Conservation (phyloP, 306 rosid genomes). For the Quercus mongolica region DNA sequence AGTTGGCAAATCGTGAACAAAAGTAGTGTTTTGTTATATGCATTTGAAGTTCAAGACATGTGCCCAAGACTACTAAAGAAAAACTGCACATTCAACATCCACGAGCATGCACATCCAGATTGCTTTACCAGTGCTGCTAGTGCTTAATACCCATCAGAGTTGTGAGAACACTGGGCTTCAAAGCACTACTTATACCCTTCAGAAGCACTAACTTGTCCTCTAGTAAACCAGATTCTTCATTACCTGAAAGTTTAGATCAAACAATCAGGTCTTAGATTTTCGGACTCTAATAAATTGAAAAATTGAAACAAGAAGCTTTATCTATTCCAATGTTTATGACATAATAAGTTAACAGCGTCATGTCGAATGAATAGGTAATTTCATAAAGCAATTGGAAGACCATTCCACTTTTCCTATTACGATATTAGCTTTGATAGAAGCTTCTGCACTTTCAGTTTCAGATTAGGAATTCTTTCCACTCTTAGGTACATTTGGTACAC, state of each 20-base stretch:
- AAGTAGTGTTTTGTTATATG: too few relatives aligned
- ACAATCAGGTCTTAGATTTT: neutral
- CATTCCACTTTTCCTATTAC: constrained; percentile 43
- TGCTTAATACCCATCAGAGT: too few relatives aligned
- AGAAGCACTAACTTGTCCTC: constrained; percentile 46
- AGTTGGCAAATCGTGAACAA: too few relatives aligned
- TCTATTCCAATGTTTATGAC: neutral
- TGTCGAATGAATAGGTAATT: constrained; percentile 49
- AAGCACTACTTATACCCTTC: neutral
- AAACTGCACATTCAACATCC: too few relatives aligned
- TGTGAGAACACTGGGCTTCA: too few relatives aligned
- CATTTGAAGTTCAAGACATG: too few relatives aligned
- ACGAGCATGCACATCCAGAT: too few relatives aligned
- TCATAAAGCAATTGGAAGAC: constrained; percentile 61
- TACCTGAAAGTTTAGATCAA: constrained; percentile 33
- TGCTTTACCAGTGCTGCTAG: too few relatives aligned
- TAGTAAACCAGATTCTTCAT: constrained; percentile 42
- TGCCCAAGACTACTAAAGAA: too few relatives aligned
- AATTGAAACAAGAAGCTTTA: neutral
- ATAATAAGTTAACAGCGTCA: constrained; percentile 42
- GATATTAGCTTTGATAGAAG: neutral
- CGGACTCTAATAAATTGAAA: too few relatives aligned
- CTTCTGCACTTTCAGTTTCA: neutral
- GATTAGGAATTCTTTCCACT: too few relatives aligned
- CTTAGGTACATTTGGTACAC: too few relatives aligned